Evolutionary conservation across 768 basidiomycete genomes (phyloP).

Genomic region (Brasilioporus rufonigricans): DNA sequence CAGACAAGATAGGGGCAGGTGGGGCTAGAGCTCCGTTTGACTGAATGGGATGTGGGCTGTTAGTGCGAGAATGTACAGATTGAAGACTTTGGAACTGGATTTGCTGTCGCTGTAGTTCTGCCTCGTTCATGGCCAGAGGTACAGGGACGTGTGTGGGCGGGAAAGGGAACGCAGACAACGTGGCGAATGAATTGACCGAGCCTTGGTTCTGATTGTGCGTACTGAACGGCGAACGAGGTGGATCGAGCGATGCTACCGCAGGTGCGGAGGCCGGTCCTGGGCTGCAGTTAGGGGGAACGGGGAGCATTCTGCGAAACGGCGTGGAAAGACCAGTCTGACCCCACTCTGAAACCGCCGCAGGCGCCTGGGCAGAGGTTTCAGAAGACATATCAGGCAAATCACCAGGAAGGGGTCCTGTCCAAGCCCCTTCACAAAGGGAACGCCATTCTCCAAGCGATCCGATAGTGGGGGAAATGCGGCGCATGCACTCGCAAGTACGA

Average conservation of each 20-base stretch:
- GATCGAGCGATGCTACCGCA: slow-evolving; percentile 14
- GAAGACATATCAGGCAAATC: slow-evolving; percentile 25
- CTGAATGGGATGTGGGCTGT: slow-evolving; percentile 14
- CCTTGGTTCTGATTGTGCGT: slow-evolving; percentile 22
- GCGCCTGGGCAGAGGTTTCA: background rate
- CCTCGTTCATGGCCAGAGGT: slow-evolving; percentile 39
- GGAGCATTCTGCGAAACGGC: slow-evolving; percentile 20
- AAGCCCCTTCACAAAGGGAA: slow-evolving; percentile 72
- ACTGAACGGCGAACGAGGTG: slow-evolving; percentile 25
- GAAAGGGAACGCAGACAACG: slow-evolving; percentile 68
- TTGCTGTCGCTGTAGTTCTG: slow-evolving; percentile 27
- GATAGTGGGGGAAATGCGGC: slow-evolving; percentile 62
- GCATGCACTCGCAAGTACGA: slow-evolving; percentile 67
- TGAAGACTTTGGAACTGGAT: slow-evolving; percentile 23
- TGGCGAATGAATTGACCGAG: slow-evolving; percentile 51
- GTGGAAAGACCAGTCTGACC: slow-evolving; percentile 23
- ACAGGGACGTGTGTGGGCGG: slow-evolving; percentile 73
- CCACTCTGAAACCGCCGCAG: slow-evolving; percentile 28
- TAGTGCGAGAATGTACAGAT: slow-evolving; percentile 10
- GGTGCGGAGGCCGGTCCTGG: slow-evolving; percentile 10
- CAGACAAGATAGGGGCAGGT: slow-evolving; percentile 10
- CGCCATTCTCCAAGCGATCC: slow-evolving; percentile 74
- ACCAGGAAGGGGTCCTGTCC: slow-evolving; percentile 46
- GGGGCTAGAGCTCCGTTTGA: slow-evolving; percentile 1
- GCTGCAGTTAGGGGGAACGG: slow-evolving; percentile 18